A percentile compares a stretch with the other conserved stretches of the same genome.
Evolutionary conservation across 768 basidiomycete genomes (phyloP).

Genomic region (Psilocybe subaeruginosa): DNA sequence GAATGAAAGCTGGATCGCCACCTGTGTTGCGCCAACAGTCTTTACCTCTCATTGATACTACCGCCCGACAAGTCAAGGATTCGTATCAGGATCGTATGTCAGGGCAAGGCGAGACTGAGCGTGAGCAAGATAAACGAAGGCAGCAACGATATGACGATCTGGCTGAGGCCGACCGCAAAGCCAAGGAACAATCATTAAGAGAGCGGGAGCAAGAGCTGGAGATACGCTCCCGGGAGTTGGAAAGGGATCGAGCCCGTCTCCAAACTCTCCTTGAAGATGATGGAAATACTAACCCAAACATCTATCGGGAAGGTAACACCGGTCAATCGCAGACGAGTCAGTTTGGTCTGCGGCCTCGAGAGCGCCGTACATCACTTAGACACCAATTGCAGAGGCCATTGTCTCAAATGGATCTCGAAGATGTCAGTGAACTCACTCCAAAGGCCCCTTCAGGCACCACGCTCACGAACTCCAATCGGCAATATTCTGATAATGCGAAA

Average conservation of each 20-base stretch:
- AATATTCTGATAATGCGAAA: conserved; percentile 44
- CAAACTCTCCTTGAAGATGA: conserved; percentile 37
- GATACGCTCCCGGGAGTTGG: conserved; percentile 56
- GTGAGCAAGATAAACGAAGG: conserved; percentile 34
- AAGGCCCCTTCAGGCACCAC: conserved; percentile 3
- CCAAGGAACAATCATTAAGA: conserved; percentile 56
- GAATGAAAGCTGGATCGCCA: conserved; percentile 26
- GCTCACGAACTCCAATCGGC: conserved; percentile 11
- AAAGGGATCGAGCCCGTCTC: conserved; percentile 52
- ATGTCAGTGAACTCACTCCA: conserved; percentile 10
- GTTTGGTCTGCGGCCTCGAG: conserved; percentile 31
- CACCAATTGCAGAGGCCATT: conserved; percentile 33
- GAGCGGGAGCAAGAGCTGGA: conserved; percentile 60
- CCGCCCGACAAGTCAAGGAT: conserved; percentile 21
- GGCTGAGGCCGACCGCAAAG: conserved; percentile 53
- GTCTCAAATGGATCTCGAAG: conserved; percentile 28
- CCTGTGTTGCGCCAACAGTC: conserved; percentile 33
- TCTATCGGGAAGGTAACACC: conserved; percentile 20
- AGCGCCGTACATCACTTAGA: conserved; percentile 36
- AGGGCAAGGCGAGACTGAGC: conserved; percentile 11
- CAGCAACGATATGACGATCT: conserved; percentile 46
- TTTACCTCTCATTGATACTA: conserved; percentile 26
- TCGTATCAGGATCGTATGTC: conserved; percentile 18
- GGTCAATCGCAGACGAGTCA: conserved; percentile 19
- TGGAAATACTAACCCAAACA: conserved; percentile 8